Evolutionary conservation across 352 stramenopile species (phyloP).

Genomic region (Phytophthora sansomeana): DNA sequence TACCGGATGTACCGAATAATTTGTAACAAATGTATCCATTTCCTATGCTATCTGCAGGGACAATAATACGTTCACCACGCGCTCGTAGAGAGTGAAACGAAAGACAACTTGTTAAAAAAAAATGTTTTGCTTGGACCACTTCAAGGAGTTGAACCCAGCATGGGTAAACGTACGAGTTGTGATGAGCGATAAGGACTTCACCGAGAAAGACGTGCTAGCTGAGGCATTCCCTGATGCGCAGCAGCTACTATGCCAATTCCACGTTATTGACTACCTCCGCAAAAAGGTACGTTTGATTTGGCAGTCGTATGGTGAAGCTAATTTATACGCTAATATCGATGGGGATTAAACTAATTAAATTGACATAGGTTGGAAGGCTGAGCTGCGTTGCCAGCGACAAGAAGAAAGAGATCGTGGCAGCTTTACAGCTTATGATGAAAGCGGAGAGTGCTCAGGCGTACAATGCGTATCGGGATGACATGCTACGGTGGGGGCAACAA

Average conservation of each 20-base stretch:
- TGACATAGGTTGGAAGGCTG: not conserved
- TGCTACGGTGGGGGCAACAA: too few species aligned
- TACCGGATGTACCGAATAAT: not conserved
- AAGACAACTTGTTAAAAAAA: conserved; percentile 14
- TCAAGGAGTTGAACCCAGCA: conserved; percentile 12
- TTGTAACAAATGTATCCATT: too few species aligned
- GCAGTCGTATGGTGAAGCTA: not conserved
- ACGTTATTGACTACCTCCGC: not conserved
- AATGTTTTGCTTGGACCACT: conserved; percentile 1
- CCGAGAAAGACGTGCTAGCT: conserved; percentile 2
- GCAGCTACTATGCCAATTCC: not conserved
- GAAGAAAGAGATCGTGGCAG: too few species aligned
- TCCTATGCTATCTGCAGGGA: too few species aligned
- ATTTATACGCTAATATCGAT: not conserved
- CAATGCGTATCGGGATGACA: not conserved
- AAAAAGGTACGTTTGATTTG: too few species aligned
- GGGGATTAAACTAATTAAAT: not conserved
- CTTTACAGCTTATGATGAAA: not conserved
- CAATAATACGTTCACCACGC: conserved; percentile 26
- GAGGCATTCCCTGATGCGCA: not conserved
- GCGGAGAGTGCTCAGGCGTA: not conserved
- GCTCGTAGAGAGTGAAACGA: conserved; percentile 11
- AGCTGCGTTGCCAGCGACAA: too few species aligned
- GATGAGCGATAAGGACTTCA: conserved; percentile 20
- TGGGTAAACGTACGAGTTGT: conserved; percentile 17